Percentiles rank a stretch among this genome's conserved stretches.
Evolutionary conservation across 176 grass and related monocot species (phyloP).

Genomic region (Hordeum vulgare): DNA sequence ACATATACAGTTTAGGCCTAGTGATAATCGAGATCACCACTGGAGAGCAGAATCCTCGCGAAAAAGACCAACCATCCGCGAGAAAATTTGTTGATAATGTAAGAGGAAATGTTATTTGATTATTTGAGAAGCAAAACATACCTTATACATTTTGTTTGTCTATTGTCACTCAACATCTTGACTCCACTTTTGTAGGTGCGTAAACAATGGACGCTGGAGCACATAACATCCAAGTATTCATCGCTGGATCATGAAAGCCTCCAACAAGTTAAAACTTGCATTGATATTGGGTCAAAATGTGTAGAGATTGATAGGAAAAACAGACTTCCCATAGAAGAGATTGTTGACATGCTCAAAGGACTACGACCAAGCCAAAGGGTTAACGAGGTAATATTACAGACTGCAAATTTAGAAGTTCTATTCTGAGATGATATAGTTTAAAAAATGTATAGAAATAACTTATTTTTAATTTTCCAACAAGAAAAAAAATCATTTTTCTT

Average conservation of each 20-base stretch:
- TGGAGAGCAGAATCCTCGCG: not conserved
- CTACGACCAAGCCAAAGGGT: not conserved
- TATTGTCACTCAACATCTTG: not conserved
- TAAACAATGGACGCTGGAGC: constrained; percentile 6
- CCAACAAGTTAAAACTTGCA: not conserved
- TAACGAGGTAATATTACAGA: not conserved
- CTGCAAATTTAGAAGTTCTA: not conserved
- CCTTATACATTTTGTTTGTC: not conserved
- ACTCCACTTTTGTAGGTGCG: not conserved
- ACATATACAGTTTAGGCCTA: not conserved
- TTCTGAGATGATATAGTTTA: not conserved
- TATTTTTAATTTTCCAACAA: not conserved
- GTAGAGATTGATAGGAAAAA: not conserved
- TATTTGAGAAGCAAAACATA: not conserved
- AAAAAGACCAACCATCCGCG: not conserved
- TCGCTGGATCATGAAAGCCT: not conserved
- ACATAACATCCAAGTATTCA: not conserved
- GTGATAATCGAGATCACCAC: not conserved
- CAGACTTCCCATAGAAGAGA: not conserved
- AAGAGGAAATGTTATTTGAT: not conserved
- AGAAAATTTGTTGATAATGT: not conserved
- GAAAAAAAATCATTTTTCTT: not conserved
- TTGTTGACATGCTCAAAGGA: not conserved
- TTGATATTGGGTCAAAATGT: not conserved
- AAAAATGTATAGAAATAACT: not conserved